phyloP scores from a whole-genome alignment of 2,329 filamentous ascomycete species.

The Myriosclerotinia duriaeana region DNA sequence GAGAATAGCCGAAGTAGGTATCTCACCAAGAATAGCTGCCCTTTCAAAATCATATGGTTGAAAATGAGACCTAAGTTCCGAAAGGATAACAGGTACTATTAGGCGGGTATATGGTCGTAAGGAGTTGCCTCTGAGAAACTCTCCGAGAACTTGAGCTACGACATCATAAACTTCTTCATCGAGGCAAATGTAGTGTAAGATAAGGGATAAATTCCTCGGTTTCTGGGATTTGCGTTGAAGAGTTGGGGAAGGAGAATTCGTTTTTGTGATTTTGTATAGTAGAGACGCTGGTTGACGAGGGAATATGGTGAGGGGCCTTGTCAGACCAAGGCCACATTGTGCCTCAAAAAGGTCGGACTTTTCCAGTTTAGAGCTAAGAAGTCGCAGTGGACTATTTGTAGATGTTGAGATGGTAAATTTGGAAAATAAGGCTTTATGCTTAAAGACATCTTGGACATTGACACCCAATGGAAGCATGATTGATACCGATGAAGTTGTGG shows the following conservation, averaged over 20 bases:
- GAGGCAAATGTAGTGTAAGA: constrained; percentile 72
- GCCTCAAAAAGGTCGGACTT: constrained; percentile 69
- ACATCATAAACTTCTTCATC: constrained; percentile 67
- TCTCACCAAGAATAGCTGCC: constrained; percentile 52
- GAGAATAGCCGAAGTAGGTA: constrained; percentile 51
- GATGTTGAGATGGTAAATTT: constrained; percentile 88
- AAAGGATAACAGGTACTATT: constrained; percentile 47
- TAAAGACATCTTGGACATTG: constrained; percentile 96
- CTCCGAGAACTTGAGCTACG: constrained; percentile 47
- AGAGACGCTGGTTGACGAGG: constrained; percentile 78
- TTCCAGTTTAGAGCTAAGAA: constrained; percentile 69
- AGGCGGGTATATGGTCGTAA: constrained; percentile 51
- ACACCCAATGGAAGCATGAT: constrained; percentile 84
- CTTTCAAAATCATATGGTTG: constrained; percentile 56
- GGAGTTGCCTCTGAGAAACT: constrained; percentile 44
- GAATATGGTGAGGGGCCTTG: constrained; percentile 64
- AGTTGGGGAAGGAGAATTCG: constrained; percentile 45
- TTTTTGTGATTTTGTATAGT: constrained; percentile 71
- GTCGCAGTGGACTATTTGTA: constrained; percentile 68
- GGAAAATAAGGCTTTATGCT: constrained; percentile 76
- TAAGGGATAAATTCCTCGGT: constrained; percentile 59
- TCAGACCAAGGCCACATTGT: constrained; percentile 55
- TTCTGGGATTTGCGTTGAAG: constrained; percentile 27
- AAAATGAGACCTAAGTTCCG: constrained; percentile 48
- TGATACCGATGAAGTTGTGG: constrained; percentile 61